These are phyloP conservation scores for Starmera stellimalicola DNA, from an alignment of 1,139 yeast species.

Conservation along the genomic window DNA sequence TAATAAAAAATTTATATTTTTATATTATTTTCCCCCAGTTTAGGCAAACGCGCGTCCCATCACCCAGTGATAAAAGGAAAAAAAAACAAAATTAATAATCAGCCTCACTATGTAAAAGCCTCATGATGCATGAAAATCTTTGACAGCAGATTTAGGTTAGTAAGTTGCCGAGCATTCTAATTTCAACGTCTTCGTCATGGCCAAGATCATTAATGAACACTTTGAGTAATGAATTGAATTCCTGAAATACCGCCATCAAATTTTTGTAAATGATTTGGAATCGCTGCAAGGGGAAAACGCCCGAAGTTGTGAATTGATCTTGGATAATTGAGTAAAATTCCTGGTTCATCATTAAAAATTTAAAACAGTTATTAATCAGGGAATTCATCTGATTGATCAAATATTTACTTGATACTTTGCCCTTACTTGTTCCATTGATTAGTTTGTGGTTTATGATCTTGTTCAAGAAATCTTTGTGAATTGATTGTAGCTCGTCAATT, in stretches of 20 bases:
- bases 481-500: slow-evolving; percentile 38
- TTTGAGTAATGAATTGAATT: slow-evolving; percentile 17
- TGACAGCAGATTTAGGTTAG: slow-evolving; percentile 8
- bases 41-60: too few relatives aligned
- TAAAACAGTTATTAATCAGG: slow-evolving; percentile 32
- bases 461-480: slow-evolving; percentile 33
- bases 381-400: slow-evolving; percentile 38
- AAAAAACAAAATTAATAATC: too few relatives aligned
- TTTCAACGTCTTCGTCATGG: slow-evolving; percentile 24
- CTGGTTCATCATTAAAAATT: slow-evolving; percentile 35
- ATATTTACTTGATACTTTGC: slow-evolving; percentile 30
- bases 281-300: slow-evolving; percentile 6
- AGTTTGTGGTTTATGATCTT: slow-evolving; percentile 33
- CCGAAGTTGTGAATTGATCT: slow-evolving; percentile 13
- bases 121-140: background rate
- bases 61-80: too few relatives aligned
- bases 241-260: slow-evolving; percentile 12
- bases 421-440: slow-evolving; percentile 26
- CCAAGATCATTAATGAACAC: slow-evolving; percentile 25
- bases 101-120: background rate
- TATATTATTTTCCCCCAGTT: too few relatives aligned
- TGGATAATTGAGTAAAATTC: slow-evolving; percentile 31
- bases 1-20: too few relatives aligned
- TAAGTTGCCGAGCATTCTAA: slow-evolving; percentile 22
- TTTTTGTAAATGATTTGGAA: slow-evolving; percentile 9